These are phyloP conservation scores for Saccharomycopsis schoenii DNA, from an alignment of 805 yeast genomes.

Conservation along the genomic window DNA sequence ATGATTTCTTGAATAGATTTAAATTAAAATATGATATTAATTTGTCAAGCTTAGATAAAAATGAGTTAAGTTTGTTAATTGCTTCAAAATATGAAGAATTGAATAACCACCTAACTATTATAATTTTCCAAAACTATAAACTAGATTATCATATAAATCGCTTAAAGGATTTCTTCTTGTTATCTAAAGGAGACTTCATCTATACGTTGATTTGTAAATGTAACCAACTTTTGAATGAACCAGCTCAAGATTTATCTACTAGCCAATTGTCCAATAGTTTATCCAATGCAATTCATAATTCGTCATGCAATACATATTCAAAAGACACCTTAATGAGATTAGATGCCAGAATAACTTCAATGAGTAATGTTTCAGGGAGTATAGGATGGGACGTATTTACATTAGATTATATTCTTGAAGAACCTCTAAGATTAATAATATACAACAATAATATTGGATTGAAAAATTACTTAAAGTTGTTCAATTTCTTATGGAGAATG, in stretches of 20 bases:
- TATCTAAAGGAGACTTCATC: constrained; percentile 78
- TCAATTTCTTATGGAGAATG: constrained; percentile 78
- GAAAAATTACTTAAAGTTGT: constrained; percentile 66
- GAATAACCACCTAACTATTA: constrained; percentile 8
- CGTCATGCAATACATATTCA: constrained; percentile 37
- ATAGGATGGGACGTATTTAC: constrained; percentile 90
- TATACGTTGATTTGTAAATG: constrained; percentile 53
- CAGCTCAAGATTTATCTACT: constrained; percentile 54
- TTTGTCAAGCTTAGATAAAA: constrained; percentile 4
- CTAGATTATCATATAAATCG: constrained; percentile 11
- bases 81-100: constrained; percentile 14
- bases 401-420: constrained; percentile 53
- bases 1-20: constrained; percentile 48
- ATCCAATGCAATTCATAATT: constrained; percentile 49
- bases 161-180: constrained; percentile 39
- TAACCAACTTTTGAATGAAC: constrained; percentile 40
- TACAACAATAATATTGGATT: constrained; percentile 28
- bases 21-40: constrained; percentile 23
- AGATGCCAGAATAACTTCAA: constrained; percentile 75
- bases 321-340: constrained; percentile 40
- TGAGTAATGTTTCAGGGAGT: constrained; percentile 48
- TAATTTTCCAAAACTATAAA: constrained; percentile 12
- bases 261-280: constrained; percentile 56
- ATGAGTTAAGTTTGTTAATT: constrained; percentile 11
- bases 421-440: constrained; percentile 23